Conservation (phyloP, 2,329 filamentous ascomycete species). For the Pyrenophora graminea region DNA sequence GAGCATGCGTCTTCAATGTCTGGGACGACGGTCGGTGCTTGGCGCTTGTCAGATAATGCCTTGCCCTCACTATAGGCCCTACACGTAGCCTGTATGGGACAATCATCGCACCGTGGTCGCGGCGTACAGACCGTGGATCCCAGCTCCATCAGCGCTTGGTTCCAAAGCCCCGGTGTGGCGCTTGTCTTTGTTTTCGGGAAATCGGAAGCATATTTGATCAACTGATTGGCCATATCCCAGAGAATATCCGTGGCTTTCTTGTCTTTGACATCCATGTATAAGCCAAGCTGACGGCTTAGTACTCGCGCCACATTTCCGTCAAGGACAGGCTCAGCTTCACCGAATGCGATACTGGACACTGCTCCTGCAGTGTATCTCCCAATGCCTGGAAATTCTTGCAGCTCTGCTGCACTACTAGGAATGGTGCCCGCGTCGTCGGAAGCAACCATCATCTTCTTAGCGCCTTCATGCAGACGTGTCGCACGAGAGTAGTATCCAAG, state of each 20-base stretch:
- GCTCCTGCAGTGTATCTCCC: constrained; percentile 67
- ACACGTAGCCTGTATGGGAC: constrained; percentile 41
- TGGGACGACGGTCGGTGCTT: constrained; percentile 9
- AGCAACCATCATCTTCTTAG: constrained; percentile 53
- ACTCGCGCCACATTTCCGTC: constrained; percentile 68
- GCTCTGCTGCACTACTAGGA: constrained; percentile 52
- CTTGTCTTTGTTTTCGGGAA: constrained; percentile 44
- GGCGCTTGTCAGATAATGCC: constrained; percentile 22
- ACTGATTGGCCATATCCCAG: constrained; percentile 62
- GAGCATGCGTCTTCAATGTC: constrained; percentile 42
- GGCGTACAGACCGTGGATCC: constrained; percentile 66
- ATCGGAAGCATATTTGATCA: constrained; percentile 58
- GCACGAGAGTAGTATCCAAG: constrained; percentile 69
- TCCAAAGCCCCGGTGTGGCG: constrained; percentile 63
- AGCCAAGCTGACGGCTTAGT: constrained; percentile 62
- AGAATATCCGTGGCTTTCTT: constrained; percentile 59
- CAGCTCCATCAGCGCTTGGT: constrained; percentile 68
- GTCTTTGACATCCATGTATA: constrained; percentile 61
- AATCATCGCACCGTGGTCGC: constrained; percentile 58
- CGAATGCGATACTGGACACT: constrained; percentile 66
- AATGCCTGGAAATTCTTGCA: constrained; percentile 61
- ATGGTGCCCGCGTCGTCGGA: constrained; percentile 53
- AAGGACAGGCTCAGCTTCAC: constrained; percentile 62
- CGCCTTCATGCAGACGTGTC: constrained; percentile 62
- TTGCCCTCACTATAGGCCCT: constrained; percentile 40